phyloP scores from a whole-genome alignment of 805 yeast genomes.

The Cyberlindnera suaveolens region DNA sequence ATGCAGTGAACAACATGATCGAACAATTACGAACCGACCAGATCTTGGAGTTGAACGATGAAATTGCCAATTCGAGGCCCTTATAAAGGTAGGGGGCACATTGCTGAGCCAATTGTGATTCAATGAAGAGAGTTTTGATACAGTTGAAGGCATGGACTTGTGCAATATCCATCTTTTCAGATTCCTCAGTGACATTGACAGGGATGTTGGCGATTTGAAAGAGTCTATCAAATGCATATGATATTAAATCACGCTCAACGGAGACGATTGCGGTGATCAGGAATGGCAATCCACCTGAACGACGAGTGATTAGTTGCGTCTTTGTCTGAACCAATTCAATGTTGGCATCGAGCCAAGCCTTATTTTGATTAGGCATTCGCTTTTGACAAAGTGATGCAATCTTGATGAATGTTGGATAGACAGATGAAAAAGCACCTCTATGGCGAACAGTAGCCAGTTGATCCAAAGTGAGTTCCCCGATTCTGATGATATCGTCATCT shows the following conservation, averaged over 20 bases:
- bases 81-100: conserved; percentile 47
- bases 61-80: conserved; percentile 56
- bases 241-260: conserved; percentile 34
- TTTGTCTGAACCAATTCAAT: conserved; percentile 45
- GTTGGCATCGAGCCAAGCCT: conserved; percentile 54
- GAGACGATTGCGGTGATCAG: conserved; percentile 70
- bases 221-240: conserved; percentile 45
- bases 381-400: conserved; percentile 54
- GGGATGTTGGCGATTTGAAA: conserved; percentile 49
- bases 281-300: conserved; percentile 91
- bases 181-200: conserved; percentile 38
- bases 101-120: conserved; percentile 52
- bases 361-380: conserved; percentile 35
- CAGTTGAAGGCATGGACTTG: conserved; percentile 94
- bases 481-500: conserved; percentile 18
- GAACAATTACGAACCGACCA: conserved; percentile 94
- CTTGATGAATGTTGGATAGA: conserved; percentile 71
- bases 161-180: conserved; percentile 64
- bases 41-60: conserved; percentile 53
- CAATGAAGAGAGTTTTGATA: conserved; percentile 67
- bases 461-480: conserved; percentile 51
- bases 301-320: conserved; percentile 70
- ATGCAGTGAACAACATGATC: conserved; percentile 83
- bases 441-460: conserved; percentile 77
- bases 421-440: conserved; percentile 87